Conservation (phyloP, 305 asterid genomes). For the Striga hermonthica region DNA sequence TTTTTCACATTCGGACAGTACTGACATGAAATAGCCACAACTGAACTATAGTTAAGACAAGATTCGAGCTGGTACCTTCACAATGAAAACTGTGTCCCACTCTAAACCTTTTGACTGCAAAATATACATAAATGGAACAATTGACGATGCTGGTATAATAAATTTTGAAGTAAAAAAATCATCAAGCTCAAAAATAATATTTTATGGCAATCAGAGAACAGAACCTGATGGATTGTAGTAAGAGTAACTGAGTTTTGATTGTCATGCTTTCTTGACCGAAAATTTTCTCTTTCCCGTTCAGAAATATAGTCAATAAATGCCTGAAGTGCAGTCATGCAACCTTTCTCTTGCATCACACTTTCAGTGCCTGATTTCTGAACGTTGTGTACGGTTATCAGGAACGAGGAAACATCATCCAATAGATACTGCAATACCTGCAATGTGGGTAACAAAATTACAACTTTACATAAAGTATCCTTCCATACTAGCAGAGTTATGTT, state of each 20-base stretch:
- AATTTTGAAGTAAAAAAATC: slow-evolving; percentile 27
- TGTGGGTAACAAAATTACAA: slow-evolving; percentile 28
- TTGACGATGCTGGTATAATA: slow-evolving; percentile 22
- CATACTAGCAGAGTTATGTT: slow-evolving; percentile 6
- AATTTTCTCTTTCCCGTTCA: slow-evolving; percentile 78
- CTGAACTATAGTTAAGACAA: slow-evolving; percentile 22
- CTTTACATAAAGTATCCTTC: slow-evolving; percentile 18
- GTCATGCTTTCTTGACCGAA: slow-evolving; percentile 74
- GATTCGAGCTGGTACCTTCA: slow-evolving; percentile 61
- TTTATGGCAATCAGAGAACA: slow-evolving; percentile 26
- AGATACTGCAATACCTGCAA: slow-evolving; percentile 92
- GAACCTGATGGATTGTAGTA: slow-evolving; percentile 97
- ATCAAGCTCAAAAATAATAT: slow-evolving; percentile 20
- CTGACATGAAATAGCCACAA: slow-evolving; percentile 17
- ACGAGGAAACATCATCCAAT: slow-evolving; percentile 83
- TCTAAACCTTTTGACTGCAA: slow-evolving; percentile 96
- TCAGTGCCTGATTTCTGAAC: slow-evolving; percentile 38
- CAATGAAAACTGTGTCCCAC: slow-evolving; percentile 97
- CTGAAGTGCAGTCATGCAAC: slow-evolving; percentile 59
- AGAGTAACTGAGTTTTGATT: slow-evolving; percentile 87
- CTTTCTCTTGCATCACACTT: slow-evolving; percentile 45
- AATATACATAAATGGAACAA: slow-evolving; percentile 26
- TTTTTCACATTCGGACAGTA: slow-evolving; percentile 1
- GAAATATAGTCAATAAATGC: slow-evolving; percentile 78
- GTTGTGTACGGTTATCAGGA: slow-evolving; percentile 51